These are phyloP conservation scores for Spathaspora gorwiae DNA, from an alignment of 805 yeast genomes.

Conservation along the genomic window DNA sequence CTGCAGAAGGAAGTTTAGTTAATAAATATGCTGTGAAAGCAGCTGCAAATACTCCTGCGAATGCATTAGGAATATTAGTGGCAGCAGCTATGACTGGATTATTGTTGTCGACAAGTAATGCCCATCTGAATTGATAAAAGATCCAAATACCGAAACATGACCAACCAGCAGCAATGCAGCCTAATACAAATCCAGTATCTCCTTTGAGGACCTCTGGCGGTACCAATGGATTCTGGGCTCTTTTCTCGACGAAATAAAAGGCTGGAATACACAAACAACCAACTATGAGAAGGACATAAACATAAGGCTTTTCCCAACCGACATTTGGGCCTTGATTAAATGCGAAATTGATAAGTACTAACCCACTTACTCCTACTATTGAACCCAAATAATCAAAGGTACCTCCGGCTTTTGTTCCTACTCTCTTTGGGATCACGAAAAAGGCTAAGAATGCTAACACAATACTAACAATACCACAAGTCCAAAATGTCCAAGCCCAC, in stretches of 20 bases:
- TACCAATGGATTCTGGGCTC: slow-evolving; percentile 46
- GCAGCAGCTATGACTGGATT: slow-evolving; percentile 26
- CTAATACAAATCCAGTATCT: slow-evolving; percentile 46
- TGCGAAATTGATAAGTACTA: slow-evolving; percentile 61
- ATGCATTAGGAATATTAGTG: slow-evolving; percentile 20
- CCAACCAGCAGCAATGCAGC: slow-evolving; percentile 64
- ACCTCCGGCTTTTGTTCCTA: slow-evolving; percentile 14
- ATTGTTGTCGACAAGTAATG: slow-evolving; percentile 46
- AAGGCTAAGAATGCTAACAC: slow-evolving; percentile 13
- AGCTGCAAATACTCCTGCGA: slow-evolving; percentile 56
- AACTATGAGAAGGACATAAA: slow-evolving; percentile 52
- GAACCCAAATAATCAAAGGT: slow-evolving; percentile 32
- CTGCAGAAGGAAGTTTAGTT: slow-evolving; percentile 42
- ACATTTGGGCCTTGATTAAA: slow-evolving; percentile 76
- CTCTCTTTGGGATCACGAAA: slow-evolving; percentile 24
- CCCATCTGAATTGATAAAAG: slow-evolving; percentile 52
- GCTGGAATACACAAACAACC: slow-evolving; percentile 38
- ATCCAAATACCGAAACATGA: slow-evolving; percentile 71
- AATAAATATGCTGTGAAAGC: slow-evolving; percentile 46
- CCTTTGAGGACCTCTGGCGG: slow-evolving; percentile 46
- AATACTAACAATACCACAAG: slow-evolving; percentile 18
- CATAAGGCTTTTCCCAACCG: slow-evolving; percentile 64
- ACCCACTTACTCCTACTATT: slow-evolving; percentile 50
- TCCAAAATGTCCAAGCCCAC: slow-evolving; percentile 37
- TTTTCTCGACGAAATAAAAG: slow-evolving; percentile 48